Percentiles rank a stretch among this genome's conserved stretches.
These are phyloP conservation scores for Aspergillus carlsbadensis DNA, from an alignment of 495 filamentous ascomycete species.

Conservation along the genomic window DNA sequence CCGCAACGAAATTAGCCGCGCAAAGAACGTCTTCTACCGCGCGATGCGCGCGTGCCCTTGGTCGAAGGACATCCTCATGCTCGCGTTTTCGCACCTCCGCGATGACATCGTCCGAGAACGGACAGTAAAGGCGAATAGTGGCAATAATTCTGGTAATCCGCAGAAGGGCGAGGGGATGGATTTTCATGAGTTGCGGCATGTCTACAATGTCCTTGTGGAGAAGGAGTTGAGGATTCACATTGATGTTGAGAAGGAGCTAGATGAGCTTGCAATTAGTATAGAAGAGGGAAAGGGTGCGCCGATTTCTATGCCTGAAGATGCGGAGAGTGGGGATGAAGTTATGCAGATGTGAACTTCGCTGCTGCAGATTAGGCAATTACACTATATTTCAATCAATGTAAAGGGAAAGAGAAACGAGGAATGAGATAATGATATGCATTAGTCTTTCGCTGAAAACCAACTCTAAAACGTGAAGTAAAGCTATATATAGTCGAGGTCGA, in stretches of 20 bases:
- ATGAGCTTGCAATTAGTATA: slow-evolving; percentile 21
- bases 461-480: background rate
- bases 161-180: slow-evolving; percentile 27
- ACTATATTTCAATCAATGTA: no score
- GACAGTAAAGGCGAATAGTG: background rate
- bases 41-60: slow-evolving; percentile 64
- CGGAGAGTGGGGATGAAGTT: slow-evolving; percentile 24
- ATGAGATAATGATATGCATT: background rate
- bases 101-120: slow-evolving; percentile 17
- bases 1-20: slow-evolving; percentile 35
- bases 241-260: slow-evolving; percentile 35
- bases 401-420: background rate
- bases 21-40: slow-evolving; percentile 49
- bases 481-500: slow-evolving; percentile 1
- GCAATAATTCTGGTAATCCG: background rate
- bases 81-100: slow-evolving; percentile 57
- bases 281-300: slow-evolving; percentile 8
- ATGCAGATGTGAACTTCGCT: slow-evolving; percentile 15
- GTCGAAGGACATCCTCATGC: slow-evolving; percentile 68
- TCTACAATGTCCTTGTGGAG: slow-evolving; percentile 52
- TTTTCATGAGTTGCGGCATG: slow-evolving; percentile 40
- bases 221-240: slow-evolving; percentile 53
- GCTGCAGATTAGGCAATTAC: background rate
- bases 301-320: slow-evolving; percentile 32
- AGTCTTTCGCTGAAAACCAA: background rate